Percentiles rank a stretch among this genome's conserved stretches.
phyloP scores from a whole-genome alignment of 2,329 filamentous ascomycete species.

The Nakataea oryzae region DNA sequence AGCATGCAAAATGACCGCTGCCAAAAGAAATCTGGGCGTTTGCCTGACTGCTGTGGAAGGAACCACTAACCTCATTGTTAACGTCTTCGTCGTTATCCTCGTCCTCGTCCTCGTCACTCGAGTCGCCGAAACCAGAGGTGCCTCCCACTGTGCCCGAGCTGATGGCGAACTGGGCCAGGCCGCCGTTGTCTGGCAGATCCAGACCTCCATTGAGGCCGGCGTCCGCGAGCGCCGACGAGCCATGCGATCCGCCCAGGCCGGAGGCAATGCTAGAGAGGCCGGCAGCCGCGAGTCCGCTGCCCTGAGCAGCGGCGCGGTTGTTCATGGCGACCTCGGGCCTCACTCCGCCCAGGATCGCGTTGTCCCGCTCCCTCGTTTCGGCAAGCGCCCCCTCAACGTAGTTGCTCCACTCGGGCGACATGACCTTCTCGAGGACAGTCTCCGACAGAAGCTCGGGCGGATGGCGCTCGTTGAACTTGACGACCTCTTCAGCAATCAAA shows the following conservation, averaged over 20 bases:
- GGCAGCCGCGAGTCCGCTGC: slow-evolving; percentile 33
- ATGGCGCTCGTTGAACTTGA: slow-evolving; percentile 94
- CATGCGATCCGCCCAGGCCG: slow-evolving; percentile 20
- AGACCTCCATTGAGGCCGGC: slow-evolving; percentile 70
- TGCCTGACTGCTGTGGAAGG: slow-evolving; percentile 4
- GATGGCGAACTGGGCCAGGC: slow-evolving; percentile 52
- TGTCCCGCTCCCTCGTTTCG: slow-evolving; percentile 90
- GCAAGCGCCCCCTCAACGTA: slow-evolving; percentile 91
- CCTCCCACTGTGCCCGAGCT: slow-evolving; percentile 54
- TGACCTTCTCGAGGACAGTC: slow-evolving; percentile 75
- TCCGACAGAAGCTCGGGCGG: slow-evolving; percentile 80
- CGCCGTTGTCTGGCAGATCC: slow-evolving; percentile 56
- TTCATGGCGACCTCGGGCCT: slow-evolving; percentile 82
- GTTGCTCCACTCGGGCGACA: slow-evolving; percentile 82
- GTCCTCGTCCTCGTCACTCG: slow-evolving; percentile 92
- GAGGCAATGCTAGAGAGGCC: slow-evolving; percentile 35
- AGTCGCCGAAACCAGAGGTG: slow-evolving; percentile 82
- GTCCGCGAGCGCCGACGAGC: slow-evolving; percentile 63
- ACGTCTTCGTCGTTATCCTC: slow-evolving; percentile 73
- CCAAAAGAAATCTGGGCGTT: not conserved
- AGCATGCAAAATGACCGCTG: not conserved
- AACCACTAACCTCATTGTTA: slow-evolving; percentile 52
- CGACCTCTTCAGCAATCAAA: slow-evolving; percentile 93
- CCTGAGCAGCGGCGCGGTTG: slow-evolving; percentile 48
- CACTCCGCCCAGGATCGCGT: slow-evolving; percentile 94